Base-by-base conservation (phyloP, 2,329 filamentous ascomycete genomes). In the Pseudogymnoascus sp. region DNA sequence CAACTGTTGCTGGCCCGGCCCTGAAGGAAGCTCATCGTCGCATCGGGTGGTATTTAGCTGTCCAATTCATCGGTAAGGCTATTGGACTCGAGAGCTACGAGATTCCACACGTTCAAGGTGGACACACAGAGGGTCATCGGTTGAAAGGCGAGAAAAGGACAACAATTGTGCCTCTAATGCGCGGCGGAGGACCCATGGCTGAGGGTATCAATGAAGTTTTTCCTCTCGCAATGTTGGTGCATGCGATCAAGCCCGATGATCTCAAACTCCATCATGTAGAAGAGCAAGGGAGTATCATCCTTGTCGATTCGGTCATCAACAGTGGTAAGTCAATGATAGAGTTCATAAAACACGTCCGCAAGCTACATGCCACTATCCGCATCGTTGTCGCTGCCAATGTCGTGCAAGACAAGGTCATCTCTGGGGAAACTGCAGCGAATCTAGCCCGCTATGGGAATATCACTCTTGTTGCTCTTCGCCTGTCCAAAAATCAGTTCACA, bases 291-390 rank as follows among this genome's bases (percentile, higher is more conserved):
- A 80, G 74, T 0, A 69, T 86, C 0, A 67, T 87, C 1, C 70
- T 87, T 3, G 83, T 87, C 1, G 85, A 87, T 69, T 84, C 81
- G 0, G 83, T 87, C 1, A 72, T 87, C n/a, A 86, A 87, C 66
- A 84, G 69, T 31, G 83, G 85, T 4, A 77, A 77, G 61, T 78
- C 80, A 0, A 69, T 84, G 4, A 64, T 78, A 1, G 69, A 79
- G 1, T 85, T 84, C 67, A 73, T 84, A 15, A 33, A 75, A 26
- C 77, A 74, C 19, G 73, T 87, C n/a, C 78, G 79, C 5, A 66
- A 63, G 0, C 59, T 82, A 0, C 23, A 78, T 63, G 31, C 69
- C 0, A 67, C 65, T 3, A 71, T 83, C 38, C 74, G 73, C n/a
- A 79, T 87, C 53, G 74, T 85, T 1, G 74, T 86, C 0, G 76